Conservation (phyloP, 495 filamentous ascomycete genomes). For the Amphirosellinia nigrospora region DNA sequence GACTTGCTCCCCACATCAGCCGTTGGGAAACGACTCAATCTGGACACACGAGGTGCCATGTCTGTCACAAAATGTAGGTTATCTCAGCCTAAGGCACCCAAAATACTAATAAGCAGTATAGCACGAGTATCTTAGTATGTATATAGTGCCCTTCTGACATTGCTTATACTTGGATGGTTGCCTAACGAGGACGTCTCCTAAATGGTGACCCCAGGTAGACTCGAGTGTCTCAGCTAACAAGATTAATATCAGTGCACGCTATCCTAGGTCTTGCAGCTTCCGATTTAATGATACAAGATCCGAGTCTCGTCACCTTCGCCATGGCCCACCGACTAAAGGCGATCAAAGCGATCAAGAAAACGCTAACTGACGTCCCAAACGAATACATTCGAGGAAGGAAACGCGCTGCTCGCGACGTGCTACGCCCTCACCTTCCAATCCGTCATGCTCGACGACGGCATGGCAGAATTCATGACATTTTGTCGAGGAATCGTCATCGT, state of each 20-base stretch:
- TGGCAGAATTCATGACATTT: constrained; percentile 68
- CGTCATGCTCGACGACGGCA: constrained; percentile 62
- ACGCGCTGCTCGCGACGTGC: constrained; percentile 62
- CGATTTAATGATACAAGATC: constrained; percentile 50
- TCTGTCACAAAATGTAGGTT: constrained; percentile 60
- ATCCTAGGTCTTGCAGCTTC: constrained; percentile 65
- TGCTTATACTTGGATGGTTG: not conserved
- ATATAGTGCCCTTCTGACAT: not conserved
- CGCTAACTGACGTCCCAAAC: constrained; percentile 45
- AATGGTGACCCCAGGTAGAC: not conserved
- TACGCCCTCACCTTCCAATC: constrained; percentile 67
- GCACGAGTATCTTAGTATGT: constrained; percentile 55
- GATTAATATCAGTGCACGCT: constrained; percentile 51
- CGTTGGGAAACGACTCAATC: constrained; percentile 60
- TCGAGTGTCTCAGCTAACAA: not conserved
- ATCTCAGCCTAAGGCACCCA: not conserved
- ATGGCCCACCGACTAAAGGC: constrained; percentile 63
- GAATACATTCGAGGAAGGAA: constrained; percentile 49
- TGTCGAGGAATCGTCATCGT: constrained; percentile 64
- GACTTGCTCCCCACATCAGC: constrained; percentile 64
- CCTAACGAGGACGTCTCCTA: not conserved
- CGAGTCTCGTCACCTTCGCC: constrained; percentile 45
- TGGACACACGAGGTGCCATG: constrained; percentile 66
- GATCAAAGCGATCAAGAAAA: constrained; percentile 58
- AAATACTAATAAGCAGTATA: constrained; percentile 29